Percentiles rank a stretch among this genome's conserved stretches.
Evolutionary conservation across 305 asterid species (phyloP).

Genomic region (Caryopteris hybrid): DNA sequence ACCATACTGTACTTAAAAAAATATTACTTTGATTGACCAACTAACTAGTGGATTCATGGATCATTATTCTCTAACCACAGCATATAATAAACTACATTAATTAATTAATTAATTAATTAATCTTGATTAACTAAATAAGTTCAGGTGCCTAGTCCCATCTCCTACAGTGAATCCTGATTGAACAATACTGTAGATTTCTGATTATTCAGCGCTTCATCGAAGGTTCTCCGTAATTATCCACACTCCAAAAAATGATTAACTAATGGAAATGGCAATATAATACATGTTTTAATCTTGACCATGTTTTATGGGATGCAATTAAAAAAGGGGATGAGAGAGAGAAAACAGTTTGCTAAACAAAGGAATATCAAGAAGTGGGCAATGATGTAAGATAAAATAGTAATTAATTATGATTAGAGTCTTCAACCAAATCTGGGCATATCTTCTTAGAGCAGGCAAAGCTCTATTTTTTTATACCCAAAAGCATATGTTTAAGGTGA

Average conservation of each 20-base stretch:
- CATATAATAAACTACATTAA: conserved; percentile 14
- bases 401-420: conserved; percentile 34
- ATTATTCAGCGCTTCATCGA: conserved; percentile 50
- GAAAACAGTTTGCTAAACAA: conserved; percentile 41
- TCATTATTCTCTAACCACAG: conserved; percentile 36
- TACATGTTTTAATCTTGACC: conserved; percentile 49
- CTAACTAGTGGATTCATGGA: conserved; percentile 55
- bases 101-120: not conserved
- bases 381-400: conserved; percentile 47
- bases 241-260: conserved; percentile 15
- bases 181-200: conserved; percentile 24
- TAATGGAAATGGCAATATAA: not conserved
- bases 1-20: conserved; percentile 49
- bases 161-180: conserved; percentile 26
- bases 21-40: conserved; percentile 66
- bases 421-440: conserved; percentile 69
- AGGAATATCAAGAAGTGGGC: conserved; percentile 70
- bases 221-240: conserved; percentile 53
- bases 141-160: conserved; percentile 67
- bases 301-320: conserved; percentile 25
- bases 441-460: conserved; percentile 72
- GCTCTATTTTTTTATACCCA: conserved; percentile 33
- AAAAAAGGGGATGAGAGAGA: conserved; percentile 3
- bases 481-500: conserved; percentile 62
- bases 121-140: conserved; percentile 5